Conservation (phyloP, 208 protist genomes). For the Crithidia brevicula region DNA sequence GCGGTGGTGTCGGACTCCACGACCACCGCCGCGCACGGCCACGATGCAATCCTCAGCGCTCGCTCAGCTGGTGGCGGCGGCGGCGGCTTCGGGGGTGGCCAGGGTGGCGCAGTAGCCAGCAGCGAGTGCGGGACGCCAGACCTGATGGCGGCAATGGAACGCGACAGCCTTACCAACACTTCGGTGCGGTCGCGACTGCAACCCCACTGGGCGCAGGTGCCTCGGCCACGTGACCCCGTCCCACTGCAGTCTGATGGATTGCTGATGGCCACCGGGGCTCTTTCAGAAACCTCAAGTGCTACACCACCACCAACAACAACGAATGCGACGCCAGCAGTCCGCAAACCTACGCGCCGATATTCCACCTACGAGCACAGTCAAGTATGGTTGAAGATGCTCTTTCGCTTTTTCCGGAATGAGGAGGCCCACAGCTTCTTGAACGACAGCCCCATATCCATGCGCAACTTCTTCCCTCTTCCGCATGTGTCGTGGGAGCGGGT, state of each 20-base stretch:
- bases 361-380: neutral
- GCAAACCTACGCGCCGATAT: neutral
- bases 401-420: constrained; percentile 6
- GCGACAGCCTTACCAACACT: neutral
- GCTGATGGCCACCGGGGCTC: neutral
- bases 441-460: constrained; percentile 22
- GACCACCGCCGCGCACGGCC: neutral
- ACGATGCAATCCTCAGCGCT: neutral
- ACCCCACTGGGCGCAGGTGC: neutral
- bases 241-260: neutral
- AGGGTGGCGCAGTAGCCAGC: neutral
- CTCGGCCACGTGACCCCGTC: neutral
- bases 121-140: neutral
- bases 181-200: neutral
- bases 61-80: no score
- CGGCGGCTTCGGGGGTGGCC: neutral
- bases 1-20: constrained; percentile 1
- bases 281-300: no score
- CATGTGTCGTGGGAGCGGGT: constrained; percentile 13
- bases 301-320: no score
- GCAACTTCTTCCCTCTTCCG: constrained; percentile 16
- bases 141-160: neutral
- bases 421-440: constrained; percentile 17
- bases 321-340: neutral
- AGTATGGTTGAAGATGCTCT: constrained; percentile 11